These are phyloP conservation scores for Magnaporthales sp. DNA, from an alignment of 2,329 filamentous ascomycete species.

Conservation along the genomic window DNA sequence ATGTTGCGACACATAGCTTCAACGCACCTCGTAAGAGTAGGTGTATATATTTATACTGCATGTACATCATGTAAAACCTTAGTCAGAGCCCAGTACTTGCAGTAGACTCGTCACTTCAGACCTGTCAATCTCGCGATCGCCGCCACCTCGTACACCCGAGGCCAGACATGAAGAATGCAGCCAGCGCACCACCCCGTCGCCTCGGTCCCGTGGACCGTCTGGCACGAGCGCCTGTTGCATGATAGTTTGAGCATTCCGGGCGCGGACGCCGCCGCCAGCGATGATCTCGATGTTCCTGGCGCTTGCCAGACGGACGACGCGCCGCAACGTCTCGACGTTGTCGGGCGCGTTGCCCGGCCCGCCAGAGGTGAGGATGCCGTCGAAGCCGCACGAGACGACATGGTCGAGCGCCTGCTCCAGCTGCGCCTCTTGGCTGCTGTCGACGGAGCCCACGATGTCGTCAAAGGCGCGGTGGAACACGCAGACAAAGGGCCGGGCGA, in stretches of 20 bases:
- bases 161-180: slow-evolving; percentile 4
- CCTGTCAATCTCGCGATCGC: neutral
- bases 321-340: slow-evolving; percentile 28
- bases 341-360: slow-evolving; percentile 31
- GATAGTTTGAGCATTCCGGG: slow-evolving; percentile 22
- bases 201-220: neutral
- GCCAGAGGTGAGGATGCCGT: slow-evolving; percentile 43
- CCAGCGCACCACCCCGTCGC: neutral
- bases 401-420: slow-evolving; percentile 21
- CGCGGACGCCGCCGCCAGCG: slow-evolving; percentile 42
- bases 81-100: neutral
- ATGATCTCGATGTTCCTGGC: slow-evolving; percentile 33
- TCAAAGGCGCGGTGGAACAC: slow-evolving; percentile 53
- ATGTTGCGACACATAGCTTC: neutral
- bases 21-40: neutral
- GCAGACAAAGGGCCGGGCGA: slow-evolving; percentile 32
- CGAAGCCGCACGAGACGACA: slow-evolving; percentile 35
- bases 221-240: slow-evolving; percentile 18
- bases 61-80: neutral
- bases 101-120: neutral
- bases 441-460: slow-evolving; percentile 24
- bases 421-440: slow-evolving; percentile 4
- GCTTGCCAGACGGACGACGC: slow-evolving; percentile 22
- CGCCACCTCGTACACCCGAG: neutral
- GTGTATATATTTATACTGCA: neutral